Evolutionary conservation across 2,329 filamentous ascomycete genomes (phyloP).

Genomic region (Claviceps digitariae): DNA sequence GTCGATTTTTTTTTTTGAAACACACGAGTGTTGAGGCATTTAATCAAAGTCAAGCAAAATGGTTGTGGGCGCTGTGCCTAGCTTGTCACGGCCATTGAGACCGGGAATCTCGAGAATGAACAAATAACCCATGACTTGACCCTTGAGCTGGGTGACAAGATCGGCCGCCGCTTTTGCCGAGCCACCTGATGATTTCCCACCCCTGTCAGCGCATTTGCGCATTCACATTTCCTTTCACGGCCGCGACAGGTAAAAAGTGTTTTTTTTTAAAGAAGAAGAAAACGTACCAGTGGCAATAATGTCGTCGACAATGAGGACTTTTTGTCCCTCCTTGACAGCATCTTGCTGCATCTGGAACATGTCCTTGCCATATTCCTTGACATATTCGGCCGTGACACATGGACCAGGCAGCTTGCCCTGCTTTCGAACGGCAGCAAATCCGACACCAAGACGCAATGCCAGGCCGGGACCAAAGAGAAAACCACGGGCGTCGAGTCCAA

Average conservation of each 20-base stretch:
- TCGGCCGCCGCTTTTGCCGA: constrained; percentile 79
- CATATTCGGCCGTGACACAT: constrained; percentile 70
- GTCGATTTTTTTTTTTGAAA: background rate
- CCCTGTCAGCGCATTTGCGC: background rate
- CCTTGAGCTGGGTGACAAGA: constrained; percentile 75
- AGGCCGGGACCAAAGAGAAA: constrained; percentile 91
- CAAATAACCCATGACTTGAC: constrained; percentile 73
- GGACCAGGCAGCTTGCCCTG: constrained; percentile 88
- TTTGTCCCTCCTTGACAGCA: constrained; percentile 72
- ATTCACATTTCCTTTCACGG: background rate
- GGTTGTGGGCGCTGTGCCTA: constrained; percentile 62
- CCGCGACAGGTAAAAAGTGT: no score
- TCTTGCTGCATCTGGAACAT: constrained; percentile 92
- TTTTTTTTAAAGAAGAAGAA: no score
- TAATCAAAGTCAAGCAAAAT: constrained; percentile 57
- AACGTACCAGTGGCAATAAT: constrained; percentile 91
- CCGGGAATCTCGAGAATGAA: constrained; percentile 95
- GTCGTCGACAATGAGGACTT: constrained; percentile 88
- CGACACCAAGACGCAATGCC: constrained; percentile 67
- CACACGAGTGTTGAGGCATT: constrained; percentile 2
- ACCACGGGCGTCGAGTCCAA: constrained; percentile 85
- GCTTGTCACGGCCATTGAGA: constrained; percentile 81
- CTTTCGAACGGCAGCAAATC: constrained; percentile 90
- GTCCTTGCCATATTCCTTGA: constrained; percentile 95
- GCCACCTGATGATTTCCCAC: constrained; percentile 48